These are phyloP conservation scores for Tetrahymena malaccensis DNA, from an alignment of 73 alveolate species.

Conservation along the genomic window DNA sequence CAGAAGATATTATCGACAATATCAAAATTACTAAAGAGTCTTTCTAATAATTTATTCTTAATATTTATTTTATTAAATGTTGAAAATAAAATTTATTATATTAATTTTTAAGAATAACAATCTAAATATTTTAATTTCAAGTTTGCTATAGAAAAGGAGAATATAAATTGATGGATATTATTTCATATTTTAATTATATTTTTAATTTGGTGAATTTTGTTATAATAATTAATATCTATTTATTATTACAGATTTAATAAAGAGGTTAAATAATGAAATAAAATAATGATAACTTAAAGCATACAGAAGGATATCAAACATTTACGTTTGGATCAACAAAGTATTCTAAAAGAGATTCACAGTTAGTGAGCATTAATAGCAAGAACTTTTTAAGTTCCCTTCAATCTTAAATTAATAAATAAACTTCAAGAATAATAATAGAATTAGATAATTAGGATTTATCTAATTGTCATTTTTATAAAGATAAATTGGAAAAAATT, in stretches of 20 bases:
- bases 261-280: not conserved
- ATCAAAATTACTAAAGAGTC: no score
- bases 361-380: not conserved
- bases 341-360: not conserved
- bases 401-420: not conserved
- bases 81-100: no score
- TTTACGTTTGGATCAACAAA: not conserved
- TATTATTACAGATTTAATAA: not conserved
- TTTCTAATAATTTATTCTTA: no score
- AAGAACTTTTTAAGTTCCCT: not conserved
- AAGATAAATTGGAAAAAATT: not conserved
- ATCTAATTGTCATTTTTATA: not conserved
- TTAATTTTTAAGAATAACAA: no score
- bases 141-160: no score
- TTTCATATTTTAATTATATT: no score
- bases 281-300: not conserved
- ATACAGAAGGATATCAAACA: not conserved
- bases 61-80: no score
- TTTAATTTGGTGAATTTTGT: not conserved
- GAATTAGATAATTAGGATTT: not conserved
- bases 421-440: not conserved
- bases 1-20: no score
- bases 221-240: no score
- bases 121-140: no score
- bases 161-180: not conserved